Conservation (phyloP, 164 flowering plant species). For the Stephania cephalantha region DNA sequence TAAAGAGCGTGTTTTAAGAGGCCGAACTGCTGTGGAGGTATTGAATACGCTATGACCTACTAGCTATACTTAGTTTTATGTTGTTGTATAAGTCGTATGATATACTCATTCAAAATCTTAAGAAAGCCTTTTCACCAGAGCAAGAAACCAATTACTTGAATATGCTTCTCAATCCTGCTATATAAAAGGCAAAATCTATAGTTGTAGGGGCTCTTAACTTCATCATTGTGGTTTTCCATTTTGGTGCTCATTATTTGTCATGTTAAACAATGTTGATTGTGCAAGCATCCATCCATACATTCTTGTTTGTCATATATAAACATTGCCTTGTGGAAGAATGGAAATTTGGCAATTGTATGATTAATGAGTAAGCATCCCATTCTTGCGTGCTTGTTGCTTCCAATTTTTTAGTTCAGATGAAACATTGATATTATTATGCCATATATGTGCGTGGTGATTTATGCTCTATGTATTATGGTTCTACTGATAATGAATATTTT, state of each 20-base stretch:
- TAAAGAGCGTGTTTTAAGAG: conserved; percentile 72
- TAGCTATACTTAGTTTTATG: background rate
- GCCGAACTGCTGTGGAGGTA: background rate
- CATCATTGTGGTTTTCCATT: no score
- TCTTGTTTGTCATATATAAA: background rate
- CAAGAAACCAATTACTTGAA: no score
- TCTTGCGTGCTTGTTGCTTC: background rate
- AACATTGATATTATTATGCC: background rate
- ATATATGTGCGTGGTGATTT: no score
- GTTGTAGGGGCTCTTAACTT: no score
- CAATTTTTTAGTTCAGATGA: background rate
- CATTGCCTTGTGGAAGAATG: no score
- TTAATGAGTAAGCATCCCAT: background rate
- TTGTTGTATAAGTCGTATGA: background rate
- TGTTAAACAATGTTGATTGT: background rate
- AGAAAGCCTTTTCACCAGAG: no score
- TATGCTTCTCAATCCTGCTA: no score
- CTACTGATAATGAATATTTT: no score
- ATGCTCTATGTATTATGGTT: no score
- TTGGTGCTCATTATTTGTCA: background rate
- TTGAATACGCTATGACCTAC: background rate
- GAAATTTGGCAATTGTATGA: no score
- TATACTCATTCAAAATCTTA: no score
- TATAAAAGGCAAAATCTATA: no score
- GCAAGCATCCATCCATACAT: background rate